Evolutionary conservation across 768 basidiomycete genomes (phyloP), one percentile per base, ranked within the genome.

Genomic region (Mycena crocata): DNA sequence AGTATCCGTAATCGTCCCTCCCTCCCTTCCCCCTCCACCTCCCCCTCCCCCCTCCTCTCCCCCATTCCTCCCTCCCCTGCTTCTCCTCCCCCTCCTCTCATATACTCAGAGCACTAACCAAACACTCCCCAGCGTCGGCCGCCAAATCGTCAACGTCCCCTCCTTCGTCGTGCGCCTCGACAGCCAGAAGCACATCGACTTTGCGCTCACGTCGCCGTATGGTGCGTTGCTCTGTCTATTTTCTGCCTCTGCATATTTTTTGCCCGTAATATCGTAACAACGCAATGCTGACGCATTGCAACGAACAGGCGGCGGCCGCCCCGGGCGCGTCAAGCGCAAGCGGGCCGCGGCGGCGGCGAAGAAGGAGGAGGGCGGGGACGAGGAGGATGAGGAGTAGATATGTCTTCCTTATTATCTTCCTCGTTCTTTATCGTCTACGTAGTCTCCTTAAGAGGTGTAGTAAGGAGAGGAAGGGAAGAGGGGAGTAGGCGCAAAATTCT

Each of bases 111-210:
- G 5, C n/a, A 10, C 57, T 37, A 10, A 32, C 24, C 23, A 42
- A 14, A 45, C 21, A 45, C 34, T 39, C 0, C 70, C 2, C 67
- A 95, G 94, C 61, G 98, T 99, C 77, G 98, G 98, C 80, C 97
- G 96, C 84, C 98, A 99, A 83, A 94, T 98, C 70, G 98, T 99
- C 85, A 96, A 98, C 83, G 93, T 98, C 61, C 97, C 97, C 23
- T 98, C 96, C 4, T 99, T 99, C 81, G 93, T 98, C 78, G 97
- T 99, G 74, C 95, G 98, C 83, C 93, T 99, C 73, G 98, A 98
- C 87, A 97, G 95, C 67, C 96, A 98, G 88, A 99, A 99, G 79
- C 98, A 99, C 89, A 97, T 99, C 80, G 98, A 99, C 89, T 99
- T 98, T 79, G 93, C 97, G 48, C 90, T 96, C 73, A 96, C 93